Evolutionary conservation across 1,139 yeast genomes (phyloP).

Genomic region (Candida tropicalis): DNA sequence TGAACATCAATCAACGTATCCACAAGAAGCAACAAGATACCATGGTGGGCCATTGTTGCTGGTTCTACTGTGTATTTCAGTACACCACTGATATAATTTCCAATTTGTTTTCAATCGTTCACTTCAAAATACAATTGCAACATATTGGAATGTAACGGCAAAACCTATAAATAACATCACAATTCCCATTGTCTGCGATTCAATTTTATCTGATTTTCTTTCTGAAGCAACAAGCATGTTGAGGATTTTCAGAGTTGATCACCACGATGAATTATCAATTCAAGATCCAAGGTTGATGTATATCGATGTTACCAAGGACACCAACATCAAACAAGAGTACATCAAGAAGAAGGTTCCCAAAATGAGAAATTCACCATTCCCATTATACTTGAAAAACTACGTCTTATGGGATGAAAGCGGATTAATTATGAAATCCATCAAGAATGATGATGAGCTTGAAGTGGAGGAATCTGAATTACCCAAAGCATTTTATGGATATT

Average conservation of each 20-base stretch:
- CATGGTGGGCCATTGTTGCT: no score
- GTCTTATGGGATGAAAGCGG: not conserved
- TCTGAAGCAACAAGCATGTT: no score
- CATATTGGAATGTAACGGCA: no score
- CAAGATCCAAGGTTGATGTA: not conserved
- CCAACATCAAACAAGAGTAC: not conserved
- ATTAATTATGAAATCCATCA: not conserved
- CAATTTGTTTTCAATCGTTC: no score
- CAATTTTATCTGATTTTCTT: no score
- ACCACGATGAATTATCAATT: not conserved
- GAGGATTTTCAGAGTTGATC: constrained; percentile 1
- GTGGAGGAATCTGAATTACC: not conserved
- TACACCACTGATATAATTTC: no score
- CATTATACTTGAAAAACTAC: constrained; percentile 1
- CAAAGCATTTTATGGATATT: constrained; percentile 2
- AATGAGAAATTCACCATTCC: not conserved
- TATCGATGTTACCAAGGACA: not conserved
- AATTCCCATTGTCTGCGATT: no score
- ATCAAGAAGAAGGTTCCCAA: not conserved
- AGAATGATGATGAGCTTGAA: not conserved
- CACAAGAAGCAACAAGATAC: no score
- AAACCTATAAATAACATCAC: no score
- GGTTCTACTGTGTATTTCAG: no score
- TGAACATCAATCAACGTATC: no score
- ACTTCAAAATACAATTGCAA: no score